phyloP scores from a whole-genome alignment of 352 stramenopile genomes.

The Pythium utonaiense region DNA sequence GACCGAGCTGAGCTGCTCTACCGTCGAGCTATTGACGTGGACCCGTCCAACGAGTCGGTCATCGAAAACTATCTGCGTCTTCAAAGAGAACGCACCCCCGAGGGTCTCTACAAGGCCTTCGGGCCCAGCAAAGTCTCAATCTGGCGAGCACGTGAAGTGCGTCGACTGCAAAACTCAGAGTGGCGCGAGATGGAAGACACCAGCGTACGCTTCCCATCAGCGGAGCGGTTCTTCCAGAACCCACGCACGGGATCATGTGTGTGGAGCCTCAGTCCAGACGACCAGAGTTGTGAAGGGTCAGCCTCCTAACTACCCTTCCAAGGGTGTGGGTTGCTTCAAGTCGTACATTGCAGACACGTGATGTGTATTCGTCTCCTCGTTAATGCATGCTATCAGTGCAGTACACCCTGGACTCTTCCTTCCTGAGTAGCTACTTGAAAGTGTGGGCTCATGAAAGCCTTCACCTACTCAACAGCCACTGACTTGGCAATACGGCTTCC shows the following conservation, averaged over 20 bases:
- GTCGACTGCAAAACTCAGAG: slow-evolving; percentile 1
- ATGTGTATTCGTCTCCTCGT: too few species aligned
- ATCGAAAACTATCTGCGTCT: slow-evolving; percentile 63
- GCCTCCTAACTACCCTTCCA: too few species aligned
- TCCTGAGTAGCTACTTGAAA: too few species aligned
- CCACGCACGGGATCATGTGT: slow-evolving; percentile 31
- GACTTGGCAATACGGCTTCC: too few species aligned
- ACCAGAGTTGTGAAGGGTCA: too few species aligned
- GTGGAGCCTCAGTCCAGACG: slow-evolving; percentile 32
- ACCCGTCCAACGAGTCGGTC: slow-evolving; percentile 42
- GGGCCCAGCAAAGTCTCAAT: slow-evolving; percentile 52
- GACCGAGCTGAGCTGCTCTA: slow-evolving; percentile 67
- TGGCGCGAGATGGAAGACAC: slow-evolving; percentile 56
- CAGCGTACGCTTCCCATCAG: slow-evolving; percentile 17
- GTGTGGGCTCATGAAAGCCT: too few species aligned
- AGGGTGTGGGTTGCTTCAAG: too few species aligned
- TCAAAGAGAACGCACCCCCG: slow-evolving; percentile 43
- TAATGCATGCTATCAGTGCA: too few species aligned
- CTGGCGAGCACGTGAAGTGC: slow-evolving; percentile 32
- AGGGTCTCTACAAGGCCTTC: slow-evolving; percentile 40
- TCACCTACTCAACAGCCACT: too few species aligned
- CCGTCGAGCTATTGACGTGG: slow-evolving; percentile 52
- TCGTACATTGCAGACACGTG: too few species aligned
- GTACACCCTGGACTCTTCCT: too few species aligned
- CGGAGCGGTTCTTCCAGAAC: slow-evolving; percentile 46